phyloP scores from a whole-genome alignment of 78 protist genomes.

The Emiliania huxleyi region DNA sequence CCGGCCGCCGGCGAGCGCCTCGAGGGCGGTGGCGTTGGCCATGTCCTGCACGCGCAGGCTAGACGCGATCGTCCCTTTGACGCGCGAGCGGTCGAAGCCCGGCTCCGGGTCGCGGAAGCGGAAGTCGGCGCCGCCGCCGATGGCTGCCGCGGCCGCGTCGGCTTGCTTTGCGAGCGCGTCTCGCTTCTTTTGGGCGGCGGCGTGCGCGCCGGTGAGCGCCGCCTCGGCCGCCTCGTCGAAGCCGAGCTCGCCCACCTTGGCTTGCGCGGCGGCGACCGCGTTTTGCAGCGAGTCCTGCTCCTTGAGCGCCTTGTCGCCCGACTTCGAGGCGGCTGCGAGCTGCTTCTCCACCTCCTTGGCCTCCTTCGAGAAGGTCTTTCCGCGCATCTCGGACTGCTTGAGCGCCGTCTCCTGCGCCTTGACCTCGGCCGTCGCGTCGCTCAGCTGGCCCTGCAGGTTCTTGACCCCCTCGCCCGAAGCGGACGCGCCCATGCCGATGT shows the following conservation, averaged over 20 bases:
- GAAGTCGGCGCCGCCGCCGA: slow-evolving; percentile 51
- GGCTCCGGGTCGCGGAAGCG: slow-evolving; percentile 70
- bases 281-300: neutral
- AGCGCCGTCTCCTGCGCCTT: neutral
- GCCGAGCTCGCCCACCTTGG: neutral
- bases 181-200: neutral
- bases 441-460: neutral
- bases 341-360: slow-evolving; percentile 4
- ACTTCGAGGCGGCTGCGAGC: neutral
- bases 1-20: slow-evolving; percentile 84
- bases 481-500: neutral
- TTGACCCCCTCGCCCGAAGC: neutral
- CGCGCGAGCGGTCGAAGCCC: slow-evolving; percentile 71
- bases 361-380: neutral
- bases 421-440: neutral
- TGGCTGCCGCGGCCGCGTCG: neutral
- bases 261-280: neutral
- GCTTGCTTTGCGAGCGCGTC: neutral
- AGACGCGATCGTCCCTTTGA: slow-evolving; percentile 86
- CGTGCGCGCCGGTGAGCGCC: neutral
- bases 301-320: neutral
- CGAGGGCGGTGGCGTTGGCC: neutral
- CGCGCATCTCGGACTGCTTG: neutral
- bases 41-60: slow-evolving; percentile 58
- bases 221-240: neutral